Base-by-base conservation (phyloP, 2,329 filamentous ascomycete species). In the Trichoderma afroharzianum region DNA sequence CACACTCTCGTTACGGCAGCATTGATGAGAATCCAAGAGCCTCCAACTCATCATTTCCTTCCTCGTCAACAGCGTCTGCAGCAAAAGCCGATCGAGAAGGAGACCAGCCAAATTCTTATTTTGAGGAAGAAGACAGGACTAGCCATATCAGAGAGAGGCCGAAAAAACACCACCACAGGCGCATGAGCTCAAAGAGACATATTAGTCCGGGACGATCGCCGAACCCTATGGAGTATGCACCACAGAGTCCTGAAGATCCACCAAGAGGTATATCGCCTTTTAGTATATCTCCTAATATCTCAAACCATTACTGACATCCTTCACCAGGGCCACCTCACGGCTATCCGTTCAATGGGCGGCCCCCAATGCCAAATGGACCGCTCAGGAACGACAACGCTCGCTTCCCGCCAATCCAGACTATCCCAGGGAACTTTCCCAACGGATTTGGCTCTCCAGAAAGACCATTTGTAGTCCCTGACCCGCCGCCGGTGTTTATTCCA, bases 181-280 rank as follows among this genome's bases (percentile, higher is more conserved):
- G 33, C 26, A 47, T 39, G 55, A 74, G 61, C 53, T 69, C 47
- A 55, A 72, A n/a, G 58, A 72, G 63, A 21, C 74, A 50, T 47
- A 64, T 66, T 6, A 69, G 71, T 43, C 71, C 71, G 3, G 32
- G 58, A 3, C 72, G 72, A 24, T 74, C 72, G 26, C 73, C 72
- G 3, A 75, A 73, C 59, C 74, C 73, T 4, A 62, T 76, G 66
- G 74, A 72, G 11, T 58, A 59, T 28, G 30, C 30, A 11, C 28
- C 26, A 6, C 57, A 68, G 24, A 26, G 30, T 21, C 47, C 50
- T n/a, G 64, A 72, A 43, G 66, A 72, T 11, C 59, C 47, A 24
- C 7, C 36, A 6, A 62, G 64, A 68, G 43, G 71, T 72, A 47
- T 15, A 11, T 33, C 6, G 12, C 18, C 9, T 11, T 47, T 12